These are phyloP conservation scores for Lentinula edodes DNA, from an alignment of 768 basidiomycete genomes.

Conservation along the genomic window DNA sequence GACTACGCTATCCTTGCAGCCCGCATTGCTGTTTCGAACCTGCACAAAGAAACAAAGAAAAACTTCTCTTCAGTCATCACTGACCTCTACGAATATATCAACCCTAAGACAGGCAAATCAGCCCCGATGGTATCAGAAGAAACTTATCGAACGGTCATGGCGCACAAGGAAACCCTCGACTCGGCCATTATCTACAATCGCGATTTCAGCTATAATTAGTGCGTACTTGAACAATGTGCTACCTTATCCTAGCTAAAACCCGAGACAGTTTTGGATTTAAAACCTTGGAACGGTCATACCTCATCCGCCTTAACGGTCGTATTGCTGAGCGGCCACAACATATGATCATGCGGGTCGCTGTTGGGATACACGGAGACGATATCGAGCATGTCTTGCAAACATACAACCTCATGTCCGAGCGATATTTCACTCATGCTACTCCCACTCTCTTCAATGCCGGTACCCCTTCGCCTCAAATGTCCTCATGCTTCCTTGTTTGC, in stretches of 20 bases:
- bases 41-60: constrained; percentile 99
- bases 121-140: constrained; percentile 91
- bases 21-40: constrained; percentile 96
- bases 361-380: constrained; percentile 90
- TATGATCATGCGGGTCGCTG: constrained; percentile 99
- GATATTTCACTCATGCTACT: constrained; percentile 97
- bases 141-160: constrained; percentile 76
- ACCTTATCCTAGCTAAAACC: neutral
- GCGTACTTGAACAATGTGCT: constrained; percentile 18
- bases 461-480: constrained; percentile 90
- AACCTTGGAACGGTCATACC: constrained; percentile 96
- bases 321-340: constrained; percentile 98
- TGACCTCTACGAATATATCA: constrained; percentile 88
- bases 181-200: constrained; percentile 97
- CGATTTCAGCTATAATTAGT: constrained; percentile 97
- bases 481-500: constrained; percentile 94
- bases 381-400: constrained; percentile 89
- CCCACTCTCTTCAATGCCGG: constrained; percentile 99
- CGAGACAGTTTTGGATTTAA: constrained; percentile 91
- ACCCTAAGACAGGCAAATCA: constrained; percentile 87
- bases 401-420: constrained; percentile 94
- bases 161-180: constrained; percentile 78
- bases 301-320: constrained; percentile 89
- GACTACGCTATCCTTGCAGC: constrained; percentile 98
- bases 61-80: constrained; percentile 88